Base-by-base conservation (phyloP, 306 rosid species). In the Malus sieversii region DNA sequence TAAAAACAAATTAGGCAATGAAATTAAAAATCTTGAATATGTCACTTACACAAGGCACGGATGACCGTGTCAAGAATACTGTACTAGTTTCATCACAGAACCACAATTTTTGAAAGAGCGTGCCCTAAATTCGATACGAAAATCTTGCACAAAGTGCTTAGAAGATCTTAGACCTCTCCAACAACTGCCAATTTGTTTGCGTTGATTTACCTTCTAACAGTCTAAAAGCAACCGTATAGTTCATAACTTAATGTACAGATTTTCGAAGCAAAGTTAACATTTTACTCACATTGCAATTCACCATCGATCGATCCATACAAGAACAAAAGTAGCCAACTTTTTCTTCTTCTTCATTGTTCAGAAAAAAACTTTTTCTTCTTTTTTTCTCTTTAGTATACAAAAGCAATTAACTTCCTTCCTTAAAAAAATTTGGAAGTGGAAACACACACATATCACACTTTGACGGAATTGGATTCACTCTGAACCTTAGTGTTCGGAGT, bases 61-160 rank as follows among this genome's bases (percentile, higher is more conserved):
- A 7, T 0, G 42, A 0, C 2, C 0, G 2, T 38, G 10, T 35
- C 1, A 2, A 35, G 1, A 35, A 35, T 35, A 1, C 0, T 35
- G 40, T 35, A 35, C 9, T 35, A 35, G 2, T 35, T 35, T 35
- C 25, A 23, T 23, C 25, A 23, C 9, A 32, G 9, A 35, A 7
- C 9, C 9, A 35, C 40, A 35, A 35, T 6, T 35, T 35, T 35
- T 2, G 0, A 35, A 35, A 35, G 0, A 6, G 9, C 40, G 2
- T 35, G 40, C 40, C 40, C 40, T 7, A 35, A 35, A 35, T 35
- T 35, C 0, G 40, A 35, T 7, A 6, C 2, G 2, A 35, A 35
- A 35, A 35, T 35, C 2, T 35, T 35, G 40, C 40, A 35, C 40
- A 35, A 35, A 35, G 40, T 35, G 40, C 40, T 35, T 35, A 1